Base-by-base conservation (phyloP, 345 rosid species). In the Corchorus olitorius region DNA sequence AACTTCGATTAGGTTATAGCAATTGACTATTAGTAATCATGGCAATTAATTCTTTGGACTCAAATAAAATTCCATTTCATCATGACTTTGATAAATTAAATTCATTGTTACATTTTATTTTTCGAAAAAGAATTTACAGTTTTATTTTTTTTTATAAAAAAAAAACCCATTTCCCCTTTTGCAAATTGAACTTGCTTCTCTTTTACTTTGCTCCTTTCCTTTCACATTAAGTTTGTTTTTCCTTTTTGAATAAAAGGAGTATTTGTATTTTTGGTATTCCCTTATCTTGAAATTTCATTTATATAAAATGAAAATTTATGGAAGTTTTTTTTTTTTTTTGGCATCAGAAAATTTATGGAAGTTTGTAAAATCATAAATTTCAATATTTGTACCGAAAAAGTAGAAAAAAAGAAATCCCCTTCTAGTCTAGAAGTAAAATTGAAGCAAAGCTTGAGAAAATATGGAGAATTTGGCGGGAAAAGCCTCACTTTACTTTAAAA, bases 391-490 rank as follows among this genome's bases (percentile, higher is more conserved):
- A 27, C 27, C 27, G 27, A 27, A 27, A 27, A 59, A 22, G 1
- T 22, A 2, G 12, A 55, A 8, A 55, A 8, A 56, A 19, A 17
- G n/a, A 8, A 54, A 54, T 16, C 17, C 59, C 59, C 22, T 64
- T 64, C 27, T 9, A 3, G 13, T n/a, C 9, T 65, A 48, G 14
- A 39, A 68, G 56, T 68, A 14, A 19, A 55, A 55, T 55, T 2
- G 27, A n/a, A 55, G 12, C 60, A 55, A 45, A 4, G 1, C 43
- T 43, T 1, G 41, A 43, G 5, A 65, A 41, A 27, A 27, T 14
- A 3, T 3, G 15, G 20, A 49, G 39, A 15, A 69, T 27, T 69
- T 69, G 45, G 73, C 12, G 72, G 54, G 72, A 48, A 67, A 67
- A 6, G 39, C 39, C 22, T 5, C 20, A 46, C 2, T 4, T 45